Evolutionary conservation across 768 basidiomycete species (phyloP).

Genomic region (Lactarius tabidus): DNA sequence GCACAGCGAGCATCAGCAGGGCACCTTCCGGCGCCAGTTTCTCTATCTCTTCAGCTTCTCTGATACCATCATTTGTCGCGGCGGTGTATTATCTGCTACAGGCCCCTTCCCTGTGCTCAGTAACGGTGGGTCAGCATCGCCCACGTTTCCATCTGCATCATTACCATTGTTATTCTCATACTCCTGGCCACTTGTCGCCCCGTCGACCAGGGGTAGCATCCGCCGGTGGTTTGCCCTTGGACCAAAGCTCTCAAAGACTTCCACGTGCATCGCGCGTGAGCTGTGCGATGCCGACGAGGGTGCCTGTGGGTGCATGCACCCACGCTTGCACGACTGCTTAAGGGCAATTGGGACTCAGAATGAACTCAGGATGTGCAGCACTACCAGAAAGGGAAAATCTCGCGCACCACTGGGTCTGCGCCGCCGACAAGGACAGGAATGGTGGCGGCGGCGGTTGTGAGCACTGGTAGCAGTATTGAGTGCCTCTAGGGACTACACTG

Average conservation of each 20-base stretch:
- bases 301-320: slow-evolving; percentile 39
- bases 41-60: slow-evolving; percentile 17
- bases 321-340: slow-evolving; percentile 56
- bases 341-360: slow-evolving; percentile 7
- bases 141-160: not conserved
- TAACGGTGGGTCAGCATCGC: not conserved
- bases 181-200: slow-evolving; percentile 14
- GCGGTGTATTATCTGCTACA: slow-evolving; percentile 7
- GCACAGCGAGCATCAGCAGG: not conserved
- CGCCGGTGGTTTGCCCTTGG: slow-evolving; percentile 56
- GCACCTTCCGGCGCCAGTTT: slow-evolving; percentile 31
- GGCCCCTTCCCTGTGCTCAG: slow-evolving; percentile 28
- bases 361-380: not conserved
- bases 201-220: slow-evolving; percentile 9
- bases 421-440: slow-evolving; percentile 69
- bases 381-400: not conserved
- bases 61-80: not conserved
- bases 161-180: slow-evolving; percentile 20
- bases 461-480: slow-evolving; percentile 57
- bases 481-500: slow-evolving; percentile 75
- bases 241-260: slow-evolving; percentile 70
- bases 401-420: slow-evolving; percentile 79
- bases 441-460: slow-evolving; percentile 69
- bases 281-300: slow-evolving; percentile 60
- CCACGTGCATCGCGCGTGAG: slow-evolving; percentile 47